Evolutionary conservation across 2,329 filamentous ascomycete species (phyloP), one percentile per base, ranked within the genome.

Genomic region (Fusarium sp.): DNA sequence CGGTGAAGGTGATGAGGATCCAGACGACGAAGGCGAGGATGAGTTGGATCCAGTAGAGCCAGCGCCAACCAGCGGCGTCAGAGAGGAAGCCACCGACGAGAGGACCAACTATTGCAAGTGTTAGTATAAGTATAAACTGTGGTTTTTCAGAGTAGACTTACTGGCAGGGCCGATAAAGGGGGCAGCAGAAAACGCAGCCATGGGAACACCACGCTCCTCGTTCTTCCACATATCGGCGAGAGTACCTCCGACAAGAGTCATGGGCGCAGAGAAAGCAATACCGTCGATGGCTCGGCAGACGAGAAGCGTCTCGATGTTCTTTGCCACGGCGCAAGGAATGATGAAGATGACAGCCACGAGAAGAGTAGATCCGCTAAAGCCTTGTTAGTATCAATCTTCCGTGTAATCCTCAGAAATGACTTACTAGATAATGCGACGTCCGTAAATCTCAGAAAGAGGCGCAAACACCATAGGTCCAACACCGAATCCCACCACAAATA

Each of bases 21-120:
- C 91, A 96, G 70, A 90, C 86, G 47, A 89, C 75, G 15, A 83
- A 88, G 24, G 91, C 83, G 14, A 96, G 75, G 73, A 97, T 96
- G 12, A 96, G 82, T 74, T 95, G 92, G 70, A 97, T 87, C 90
- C 91, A 95, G 81, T 96, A 96, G 0, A 96, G 82, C 91, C 92
- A 96, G 68, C 92, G 82, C 93, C 93, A 96, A 36, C 90, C 90
- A 1, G 83, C 79, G 1, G 85, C 86, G 69, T 94, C 90, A 9
- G 86, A 85, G 2, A 96, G 82, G 75, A 89, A 96, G 12, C 92
- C 93, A 68, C 93, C 94, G 8, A 90, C 85, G 1, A 97, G 83
- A 9, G 91, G 91, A 62, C 91, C 91, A 67, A 92, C 80, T 83
- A 42, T 4, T 36, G 19, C 3, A 23, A 6, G 1, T 7, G 54